Percentiles rank a stretch among this genome's conserved stretches.
phyloP scores from a whole-genome alignment of 1,139 yeast genomes.

The Nakaseomyces kungkrabaensis region DNA sequence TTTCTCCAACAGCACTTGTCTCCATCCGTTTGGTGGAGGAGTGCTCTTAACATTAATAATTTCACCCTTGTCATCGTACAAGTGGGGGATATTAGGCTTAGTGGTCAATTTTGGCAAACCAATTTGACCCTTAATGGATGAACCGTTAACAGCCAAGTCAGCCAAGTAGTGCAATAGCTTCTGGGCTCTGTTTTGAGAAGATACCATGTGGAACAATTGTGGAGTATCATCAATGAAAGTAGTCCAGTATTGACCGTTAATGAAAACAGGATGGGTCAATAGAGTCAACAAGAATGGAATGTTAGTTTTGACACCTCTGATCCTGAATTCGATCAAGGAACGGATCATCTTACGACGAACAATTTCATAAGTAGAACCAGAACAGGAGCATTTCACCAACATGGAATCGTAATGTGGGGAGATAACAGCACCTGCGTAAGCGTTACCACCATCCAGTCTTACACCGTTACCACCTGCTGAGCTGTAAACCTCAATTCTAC shows the following conservation, averaged over 20 bases:
- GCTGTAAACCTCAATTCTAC: conserved; percentile 95
- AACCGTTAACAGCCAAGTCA: conserved; percentile 89
- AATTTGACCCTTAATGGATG: conserved; percentile 88
- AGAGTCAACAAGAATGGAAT: conserved; percentile 93
- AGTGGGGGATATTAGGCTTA: conserved; percentile 64
- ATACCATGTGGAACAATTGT: conserved; percentile 84
- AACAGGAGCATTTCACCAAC: conserved; percentile 95
- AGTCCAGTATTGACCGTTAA: conserved; percentile 89
- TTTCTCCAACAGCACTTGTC: conserved; percentile 69
- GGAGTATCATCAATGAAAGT: conserved; percentile 98
- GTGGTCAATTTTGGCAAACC: conserved; percentile 77
- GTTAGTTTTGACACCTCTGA: conserved; percentile 97
- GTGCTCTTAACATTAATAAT: conserved; percentile 45
- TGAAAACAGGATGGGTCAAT: conserved; percentile 80
- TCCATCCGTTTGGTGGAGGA: conserved; percentile 76
- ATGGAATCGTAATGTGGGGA: conserved; percentile 97
- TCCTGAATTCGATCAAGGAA: conserved; percentile 92
- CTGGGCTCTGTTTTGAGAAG: conserved; percentile 94
- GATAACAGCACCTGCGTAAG: conserved; percentile 96
- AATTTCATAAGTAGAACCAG: conserved; percentile 94
- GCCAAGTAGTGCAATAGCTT: conserved; percentile 82
- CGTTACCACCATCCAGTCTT: conserved; percentile 97
- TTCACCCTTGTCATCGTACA: conserved; percentile 49
- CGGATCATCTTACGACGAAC: conserved; percentile 96
- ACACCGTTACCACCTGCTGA: conserved; percentile 99